Evolutionary conservation across 148 eudicot species (phyloP).

Genomic region (Selenicereus undatus): DNA sequence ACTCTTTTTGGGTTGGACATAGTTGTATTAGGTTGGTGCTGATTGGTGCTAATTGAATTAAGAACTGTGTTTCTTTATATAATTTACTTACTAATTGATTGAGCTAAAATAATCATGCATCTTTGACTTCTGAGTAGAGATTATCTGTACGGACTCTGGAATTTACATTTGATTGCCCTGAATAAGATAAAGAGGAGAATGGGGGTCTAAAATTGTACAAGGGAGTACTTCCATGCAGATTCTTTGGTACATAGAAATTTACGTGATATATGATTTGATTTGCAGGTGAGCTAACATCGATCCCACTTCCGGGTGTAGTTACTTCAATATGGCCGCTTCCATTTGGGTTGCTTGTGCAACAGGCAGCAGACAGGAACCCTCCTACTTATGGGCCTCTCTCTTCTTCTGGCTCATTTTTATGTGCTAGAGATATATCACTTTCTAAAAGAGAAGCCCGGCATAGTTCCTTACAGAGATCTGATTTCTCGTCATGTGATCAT

Average conservation of each 20-base stretch:
- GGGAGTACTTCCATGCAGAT: neutral
- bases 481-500: constrained; percentile 34
- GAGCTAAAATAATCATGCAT: neutral
- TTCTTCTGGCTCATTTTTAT: constrained; percentile 48
- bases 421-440: constrained; percentile 51
- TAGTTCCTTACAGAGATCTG: constrained; percentile 53
- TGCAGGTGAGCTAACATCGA: constrained; percentile 79
- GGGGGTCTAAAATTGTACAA: neutral
- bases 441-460: constrained; percentile 57
- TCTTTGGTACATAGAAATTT: neutral
- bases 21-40: neutral
- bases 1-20: neutral
- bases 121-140: neutral
- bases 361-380: constrained; percentile 56
- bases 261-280: neutral
- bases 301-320: constrained; percentile 64
- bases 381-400: constrained; percentile 37
- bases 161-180: too few species aligned
- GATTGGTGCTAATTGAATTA: neutral
- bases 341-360: constrained; percentile 85
- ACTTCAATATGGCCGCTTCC: constrained; percentile 96
- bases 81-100: neutral
- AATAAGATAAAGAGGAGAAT: neutral
- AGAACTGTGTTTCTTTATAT: neutral
- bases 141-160: neutral